phyloP scores from a whole-genome alignment of 139 green algal species.

The Coelastrella sp. region DNA sequence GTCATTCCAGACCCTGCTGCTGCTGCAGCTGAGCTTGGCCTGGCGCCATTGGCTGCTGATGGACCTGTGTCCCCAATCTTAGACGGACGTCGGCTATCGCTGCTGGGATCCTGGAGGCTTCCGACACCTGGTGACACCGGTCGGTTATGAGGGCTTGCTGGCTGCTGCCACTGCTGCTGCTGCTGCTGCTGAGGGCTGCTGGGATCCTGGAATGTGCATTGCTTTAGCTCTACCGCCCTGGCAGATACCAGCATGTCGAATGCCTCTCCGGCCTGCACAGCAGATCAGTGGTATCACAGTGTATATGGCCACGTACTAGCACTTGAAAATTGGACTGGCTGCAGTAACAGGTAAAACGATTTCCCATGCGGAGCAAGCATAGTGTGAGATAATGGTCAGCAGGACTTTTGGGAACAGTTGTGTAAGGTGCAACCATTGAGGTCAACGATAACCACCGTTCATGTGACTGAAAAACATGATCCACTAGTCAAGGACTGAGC shows the following conservation, averaged over 20 bases:
- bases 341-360: too few species aligned
- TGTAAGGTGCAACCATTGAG: too few species aligned
- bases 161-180: not conserved
- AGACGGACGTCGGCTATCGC: too few species aligned
- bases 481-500: too few species aligned
- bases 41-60: not conserved
- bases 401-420: too few species aligned
- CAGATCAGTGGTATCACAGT: not conserved
- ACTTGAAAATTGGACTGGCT: too few species aligned
- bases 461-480: too few species aligned
- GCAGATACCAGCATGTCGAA: conserved; percentile 26
- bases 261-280: conserved; percentile 19
- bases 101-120: too few species aligned
- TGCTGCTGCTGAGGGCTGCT: not conserved
- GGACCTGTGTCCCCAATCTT: not conserved
- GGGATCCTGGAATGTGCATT: not conserved
- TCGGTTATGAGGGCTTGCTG: not conserved
- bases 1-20: not conserved
- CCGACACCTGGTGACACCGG: too few species aligned
- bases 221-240: not conserved
- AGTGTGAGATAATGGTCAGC: too few species aligned
- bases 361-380: too few species aligned
- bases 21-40: conserved; percentile 7
- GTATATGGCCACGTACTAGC: not conserved
- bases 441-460: too few species aligned